Percentiles rank a stretch among this genome's conserved stretches.
Conservation (phyloP, 768 basidiomycete species). For the Candolleomyces aberdarensis region DNA sequence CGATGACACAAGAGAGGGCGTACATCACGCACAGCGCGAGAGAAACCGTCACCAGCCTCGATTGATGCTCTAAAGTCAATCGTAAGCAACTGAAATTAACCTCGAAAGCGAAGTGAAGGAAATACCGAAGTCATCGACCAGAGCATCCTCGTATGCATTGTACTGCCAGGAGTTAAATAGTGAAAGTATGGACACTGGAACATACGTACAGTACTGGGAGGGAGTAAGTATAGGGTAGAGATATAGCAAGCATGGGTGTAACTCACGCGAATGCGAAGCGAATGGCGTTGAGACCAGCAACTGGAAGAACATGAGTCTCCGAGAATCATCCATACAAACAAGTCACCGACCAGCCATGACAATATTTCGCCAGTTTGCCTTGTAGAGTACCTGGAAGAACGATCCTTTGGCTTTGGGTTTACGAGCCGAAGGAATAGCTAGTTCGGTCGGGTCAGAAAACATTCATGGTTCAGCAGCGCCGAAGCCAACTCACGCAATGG, state of each 20-base stretch:
- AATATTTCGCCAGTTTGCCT: conserved; percentile 38
- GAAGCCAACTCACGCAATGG: conserved; percentile 18
- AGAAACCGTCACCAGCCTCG: conserved; percentile 28
- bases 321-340: not conserved
- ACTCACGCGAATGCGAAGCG: conserved; percentile 37
- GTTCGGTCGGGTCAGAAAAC: not conserved
- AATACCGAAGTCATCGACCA: conserved; percentile 24
- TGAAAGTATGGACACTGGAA: not conserved
- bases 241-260: not conserved
- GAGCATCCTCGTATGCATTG: conserved; percentile 32
- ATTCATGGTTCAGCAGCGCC: conserved; percentile 5
- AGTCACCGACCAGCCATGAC: conserved; percentile 32
- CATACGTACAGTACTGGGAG: conserved; percentile 22
- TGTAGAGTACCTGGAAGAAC: conserved; percentile 35
- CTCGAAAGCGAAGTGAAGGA: conserved; percentile 13
- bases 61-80: conserved; percentile 12
- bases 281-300: conserved; percentile 37
- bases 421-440: conserved; percentile 20
- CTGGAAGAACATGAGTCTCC: conserved; percentile 15
- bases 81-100: not conserved
- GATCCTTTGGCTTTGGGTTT: conserved; percentile 21
- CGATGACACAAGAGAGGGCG: conserved; percentile 25
- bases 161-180: conserved; percentile 17
- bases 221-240: not conserved
- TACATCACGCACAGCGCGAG: conserved; percentile 38